Evolutionary conservation across 352 stramenopile genomes (phyloP), one percentile per base, ranked within the genome.

Genomic region (Albugo candida): DNA sequence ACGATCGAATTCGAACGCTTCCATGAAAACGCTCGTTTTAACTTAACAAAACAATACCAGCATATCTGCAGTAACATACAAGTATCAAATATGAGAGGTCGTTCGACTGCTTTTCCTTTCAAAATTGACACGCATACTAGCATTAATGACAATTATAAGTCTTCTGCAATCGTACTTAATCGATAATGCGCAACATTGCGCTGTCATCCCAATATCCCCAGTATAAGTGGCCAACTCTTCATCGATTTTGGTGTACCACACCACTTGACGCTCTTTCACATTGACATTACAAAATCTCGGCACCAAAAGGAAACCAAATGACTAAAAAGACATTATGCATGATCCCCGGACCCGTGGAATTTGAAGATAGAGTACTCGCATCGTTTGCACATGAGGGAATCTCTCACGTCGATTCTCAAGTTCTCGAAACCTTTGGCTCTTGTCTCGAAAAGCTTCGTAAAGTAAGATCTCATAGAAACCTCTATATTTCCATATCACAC

Each of bases 361-460:
- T 85, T 54, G 73, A 85, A 65, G 56, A 58, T 39, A 65, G 71
- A 44, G 73, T 85, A 64, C 67, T 85, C 36, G 61, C 73, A 41
- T 55, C 63, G 34, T 85, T 85, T 60, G 61, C 66, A 42, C 65
- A 70, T 53, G 70, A 82, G 36, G 73, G 73, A 50, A 77, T 85
- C 53, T 85, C 73, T 14, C 73, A 85, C 54, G 73, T 85, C 51
- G 73, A 85, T 56, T 80, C 81, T 61, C 64, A 52, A 34, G 71
- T 83, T 34, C 77, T 85, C 41, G 70, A 83, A 42, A 60, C 81
- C 13, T 85, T 85, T 52, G 70, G 70, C 35, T 64, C 80, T 49
- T 80, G 62, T 17, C 65, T 85, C 18, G 73, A 85, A 61, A 83
- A 85, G 66, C 76, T 83, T 66, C 73, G 73, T 56, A 78, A 83